Evolutionary conservation across 177 flowering plant genomes (phyloP), one percentile per base, ranked within the genome.

Genomic region (Vitis hybrid): DNA sequence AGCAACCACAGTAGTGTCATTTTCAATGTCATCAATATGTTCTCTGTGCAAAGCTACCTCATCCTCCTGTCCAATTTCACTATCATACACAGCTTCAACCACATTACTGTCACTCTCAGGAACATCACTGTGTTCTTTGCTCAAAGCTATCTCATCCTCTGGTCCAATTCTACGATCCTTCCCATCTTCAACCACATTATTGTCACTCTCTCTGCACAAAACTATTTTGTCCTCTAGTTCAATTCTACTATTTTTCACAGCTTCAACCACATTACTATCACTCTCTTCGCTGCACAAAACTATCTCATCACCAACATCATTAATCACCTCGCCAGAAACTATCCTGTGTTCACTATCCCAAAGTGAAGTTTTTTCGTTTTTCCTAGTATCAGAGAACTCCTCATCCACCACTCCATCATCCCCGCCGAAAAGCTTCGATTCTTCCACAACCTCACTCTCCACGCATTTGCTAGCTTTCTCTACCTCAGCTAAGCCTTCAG

Each of bases 31-130:
- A 18, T 15, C 54, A 59, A 40, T 13, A 10, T 32, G 27, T 4
- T 21, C 12, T 24, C 3, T 10, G 62, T 32, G 13, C 30, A 27
- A 27, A 27, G 30, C 30, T 24, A 19, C 27, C 2, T 0, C 14
- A 4, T 11, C 13, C 2, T 32, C 21, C 6, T 2, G 15, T 1
- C 65, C 35, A 62, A 18, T 14, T 55, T 13, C 56, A 14, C 12
- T 48, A 10, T 62, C 6, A 52, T 40, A 5, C 40, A 30, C 35
- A 48, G 50, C 6, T 64, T 49, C 3, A 11, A 17, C 62, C 15
- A 7, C 46, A 21, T 56, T 50, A 18, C 46, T 40, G 9, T 61
- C 48, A 66, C 21, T 21, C 27, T 73, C 67, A 67, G 55, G 35
- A 66, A 15, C 66, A 21, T 13, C 52, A 27, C 11, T 35, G 14